Evolutionary conservation across 2,329 filamentous ascomycete species (phyloP).

Genomic region (Colletotrichum lindemuthianum): DNA sequence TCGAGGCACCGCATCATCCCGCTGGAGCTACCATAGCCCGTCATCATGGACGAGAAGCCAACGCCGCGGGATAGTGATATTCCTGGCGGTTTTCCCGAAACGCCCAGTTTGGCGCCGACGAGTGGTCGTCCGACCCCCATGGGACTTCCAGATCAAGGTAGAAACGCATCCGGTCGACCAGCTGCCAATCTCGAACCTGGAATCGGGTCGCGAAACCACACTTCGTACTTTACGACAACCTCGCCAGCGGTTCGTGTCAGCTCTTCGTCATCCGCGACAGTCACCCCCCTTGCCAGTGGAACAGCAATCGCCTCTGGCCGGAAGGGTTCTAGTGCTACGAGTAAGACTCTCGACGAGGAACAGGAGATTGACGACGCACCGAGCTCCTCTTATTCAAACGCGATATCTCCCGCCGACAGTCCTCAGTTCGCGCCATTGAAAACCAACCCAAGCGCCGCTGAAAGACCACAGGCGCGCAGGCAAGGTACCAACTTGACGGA

Average conservation of each 20-base stretch:
- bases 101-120: slow-evolving; percentile 38
- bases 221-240: slow-evolving; percentile 6
- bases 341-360: neutral
- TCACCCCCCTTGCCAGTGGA: slow-evolving; percentile 4
- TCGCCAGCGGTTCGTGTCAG: neutral
- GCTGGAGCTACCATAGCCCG: neutral
- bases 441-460: slow-evolving; percentile 33
- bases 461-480: slow-evolving; percentile 38
- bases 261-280: slow-evolving; percentile 20
- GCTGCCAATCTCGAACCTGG: neutral
- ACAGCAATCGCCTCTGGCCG: neutral
- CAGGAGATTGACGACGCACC: slow-evolving; percentile 1
- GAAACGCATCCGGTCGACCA: neutral
- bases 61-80: slow-evolving; percentile 45
- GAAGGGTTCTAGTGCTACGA: neutral
- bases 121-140: slow-evolving; percentile 31
- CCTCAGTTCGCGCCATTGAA: slow-evolving; percentile 44
- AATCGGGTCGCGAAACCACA: neutral
- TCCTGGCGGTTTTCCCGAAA: slow-evolving; percentile 47
- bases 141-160: neutral
- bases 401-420: slow-evolving; percentile 3
- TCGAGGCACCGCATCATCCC: neutral
- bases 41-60: slow-evolving; percentile 41
- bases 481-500: slow-evolving; percentile 50
- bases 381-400: slow-evolving; percentile 10